Conservation (phyloP, 2,329 filamentous ascomycete species). For the Sporothrix variecibatus region DNA sequence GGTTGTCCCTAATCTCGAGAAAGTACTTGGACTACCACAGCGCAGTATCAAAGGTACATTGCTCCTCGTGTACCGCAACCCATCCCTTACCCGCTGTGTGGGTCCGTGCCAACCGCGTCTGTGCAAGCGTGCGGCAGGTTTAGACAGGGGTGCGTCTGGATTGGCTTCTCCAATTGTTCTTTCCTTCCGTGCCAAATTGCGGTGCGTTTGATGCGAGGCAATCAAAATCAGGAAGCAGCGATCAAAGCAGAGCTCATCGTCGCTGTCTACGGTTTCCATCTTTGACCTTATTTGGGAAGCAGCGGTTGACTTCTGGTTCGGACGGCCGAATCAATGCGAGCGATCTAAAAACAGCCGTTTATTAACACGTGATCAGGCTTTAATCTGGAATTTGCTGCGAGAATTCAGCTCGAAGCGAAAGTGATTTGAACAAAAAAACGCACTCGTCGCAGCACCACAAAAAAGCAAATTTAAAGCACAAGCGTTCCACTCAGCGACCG, state of each 20-base stretch:
- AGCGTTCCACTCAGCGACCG: neutral
- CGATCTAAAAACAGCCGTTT: neutral
- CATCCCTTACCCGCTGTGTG: constrained; percentile 32
- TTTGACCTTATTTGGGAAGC: neutral
- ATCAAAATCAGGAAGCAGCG: constrained; percentile 5
- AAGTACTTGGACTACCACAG: neutral
- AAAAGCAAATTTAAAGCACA: neutral
- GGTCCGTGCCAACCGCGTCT: constrained; percentile 33
- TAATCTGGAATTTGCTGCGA: neutral
- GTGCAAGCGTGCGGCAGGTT: constrained; percentile 33
- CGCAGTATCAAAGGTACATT: constrained; percentile 10
- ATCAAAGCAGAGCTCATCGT: neutral
- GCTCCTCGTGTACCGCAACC: constrained; percentile 21
- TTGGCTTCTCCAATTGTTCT: constrained; percentile 23
- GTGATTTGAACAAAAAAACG: neutral
- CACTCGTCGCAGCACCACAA: neutral
- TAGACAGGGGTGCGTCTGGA: constrained; percentile 30
- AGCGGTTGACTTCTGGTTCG: neutral
- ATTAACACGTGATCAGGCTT: neutral
- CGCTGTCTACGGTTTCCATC: neutral
- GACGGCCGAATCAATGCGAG: neutral
- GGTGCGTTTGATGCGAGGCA: constrained; percentile 17
- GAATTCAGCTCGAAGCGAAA: neutral
- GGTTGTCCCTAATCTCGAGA: neutral
- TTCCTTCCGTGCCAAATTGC: constrained; percentile 22